Evolutionary conservation across 2,329 filamentous ascomycete species (phyloP).

Genomic region (Aspergillus puulaauensis): DNA sequence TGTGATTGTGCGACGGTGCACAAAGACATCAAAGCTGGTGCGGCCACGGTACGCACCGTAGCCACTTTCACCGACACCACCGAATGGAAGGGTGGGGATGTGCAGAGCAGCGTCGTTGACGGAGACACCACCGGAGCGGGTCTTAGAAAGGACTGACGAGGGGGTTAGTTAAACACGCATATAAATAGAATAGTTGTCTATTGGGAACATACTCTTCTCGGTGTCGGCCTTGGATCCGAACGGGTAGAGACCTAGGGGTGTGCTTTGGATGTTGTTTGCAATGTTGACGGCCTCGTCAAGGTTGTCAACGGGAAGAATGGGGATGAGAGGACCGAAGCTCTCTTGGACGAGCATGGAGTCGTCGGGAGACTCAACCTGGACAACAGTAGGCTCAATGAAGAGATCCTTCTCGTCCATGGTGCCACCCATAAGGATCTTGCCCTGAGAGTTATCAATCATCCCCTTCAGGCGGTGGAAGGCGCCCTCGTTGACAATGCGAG

Average conservation of each 20-base stretch:
- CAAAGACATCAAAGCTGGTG: conserved; percentile 64
- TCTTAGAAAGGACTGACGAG: conserved; percentile 55
- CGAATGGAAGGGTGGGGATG: conserved; percentile 73
- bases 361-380: conserved; percentile 72
- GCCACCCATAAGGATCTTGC: conserved; percentile 85
- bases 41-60: conserved; percentile 75
- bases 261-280: conserved; percentile 77
- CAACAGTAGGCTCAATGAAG: conserved; percentile 89
- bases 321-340: conserved; percentile 89
- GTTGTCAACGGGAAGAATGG: conserved; percentile 72
- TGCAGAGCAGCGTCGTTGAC: conserved; percentile 65
- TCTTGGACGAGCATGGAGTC: conserved; percentile 81
- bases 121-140: conserved; percentile 67
- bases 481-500: conserved; percentile 74
- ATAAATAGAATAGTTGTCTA: background rate
- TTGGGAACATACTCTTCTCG: conserved; percentile 59
- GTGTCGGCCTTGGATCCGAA: conserved; percentile 82
- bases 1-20: conserved; percentile 59
- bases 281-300: conserved; percentile 84
- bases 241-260: conserved; percentile 78
- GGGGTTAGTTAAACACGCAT: background rate
- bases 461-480: conserved; percentile 82
- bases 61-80: conserved; percentile 78
- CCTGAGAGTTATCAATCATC: conserved; percentile 81
- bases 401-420: conserved; percentile 74